Conservation (phyloP, 139 green algal species). For the Auxenochlorella pyrenoidosa region DNA sequence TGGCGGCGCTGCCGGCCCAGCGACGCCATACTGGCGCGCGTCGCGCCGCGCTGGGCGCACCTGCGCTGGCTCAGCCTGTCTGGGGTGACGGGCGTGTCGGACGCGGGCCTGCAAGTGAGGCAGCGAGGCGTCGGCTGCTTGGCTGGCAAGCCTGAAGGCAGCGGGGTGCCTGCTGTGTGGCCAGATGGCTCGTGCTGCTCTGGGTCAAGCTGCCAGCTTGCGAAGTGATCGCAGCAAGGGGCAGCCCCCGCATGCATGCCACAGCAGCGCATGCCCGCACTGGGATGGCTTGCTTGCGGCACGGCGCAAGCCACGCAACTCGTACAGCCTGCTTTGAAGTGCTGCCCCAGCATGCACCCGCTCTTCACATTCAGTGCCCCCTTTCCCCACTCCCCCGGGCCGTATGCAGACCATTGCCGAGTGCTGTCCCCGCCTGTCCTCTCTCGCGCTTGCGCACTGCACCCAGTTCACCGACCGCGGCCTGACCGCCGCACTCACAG, state of each 20-base stretch:
- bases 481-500: neutral
- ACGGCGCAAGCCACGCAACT: no score
- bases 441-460: constrained; percentile 33
- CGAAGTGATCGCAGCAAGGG: no score
- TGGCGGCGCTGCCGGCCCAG: constrained; percentile 20
- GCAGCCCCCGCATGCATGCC: no score
- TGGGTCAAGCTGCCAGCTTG: no score
- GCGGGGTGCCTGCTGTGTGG: no score
- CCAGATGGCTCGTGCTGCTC: no score
- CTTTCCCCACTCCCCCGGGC: neutral
- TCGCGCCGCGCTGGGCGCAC: neutral
- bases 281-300: no score
- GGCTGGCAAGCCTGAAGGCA: no score
- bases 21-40: neutral
- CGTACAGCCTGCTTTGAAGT: no score
- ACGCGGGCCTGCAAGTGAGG: neutral
- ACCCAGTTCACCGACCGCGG: constrained; percentile 18
- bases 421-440: constrained; percentile 1
- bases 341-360: neutral
- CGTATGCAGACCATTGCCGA: constrained; percentile 15
- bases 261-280: no score
- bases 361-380: neutral
- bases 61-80: constrained; percentile 29
- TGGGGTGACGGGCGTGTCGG: constrained; percentile 1
- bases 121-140: no score